A percentile compares a stretch with the other conserved stretches of the same genome.
phyloP scores from a whole-genome alignment of 1,284 basidiomycete genomes.

The Vanrija sp. region DNA sequence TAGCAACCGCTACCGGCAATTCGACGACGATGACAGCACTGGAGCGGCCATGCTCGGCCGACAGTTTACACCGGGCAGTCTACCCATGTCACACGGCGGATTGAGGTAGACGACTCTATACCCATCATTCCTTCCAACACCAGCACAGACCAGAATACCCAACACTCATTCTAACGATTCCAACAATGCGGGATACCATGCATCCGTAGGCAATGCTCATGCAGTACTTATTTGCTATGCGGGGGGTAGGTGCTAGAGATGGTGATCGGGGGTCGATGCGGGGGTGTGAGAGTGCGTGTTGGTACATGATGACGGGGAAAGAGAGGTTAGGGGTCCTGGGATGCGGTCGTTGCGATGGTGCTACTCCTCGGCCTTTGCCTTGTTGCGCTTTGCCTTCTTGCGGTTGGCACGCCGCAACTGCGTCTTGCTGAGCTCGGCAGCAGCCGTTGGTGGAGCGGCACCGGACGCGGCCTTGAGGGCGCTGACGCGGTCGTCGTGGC shows the following conservation, averaged over 20 bases:
- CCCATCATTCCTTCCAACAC: neutral
- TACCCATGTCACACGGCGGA: neutral
- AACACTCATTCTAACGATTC: neutral
- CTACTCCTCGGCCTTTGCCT: no score
- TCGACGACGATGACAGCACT: no score
- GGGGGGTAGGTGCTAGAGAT: neutral
- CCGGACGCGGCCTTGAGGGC: neutral
- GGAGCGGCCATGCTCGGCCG: neutral
- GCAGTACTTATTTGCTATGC: no score
- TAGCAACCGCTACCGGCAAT: neutral
- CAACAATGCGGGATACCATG: neutral
- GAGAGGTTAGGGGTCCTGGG: no score
- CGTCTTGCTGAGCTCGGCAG: neutral
- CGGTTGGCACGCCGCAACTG: neutral
- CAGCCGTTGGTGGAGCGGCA: neutral
- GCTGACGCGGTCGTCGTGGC: neutral
- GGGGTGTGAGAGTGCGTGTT: no score
- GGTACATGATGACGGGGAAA: no score
- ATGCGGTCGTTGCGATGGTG: no score
- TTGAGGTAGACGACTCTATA: neutral
- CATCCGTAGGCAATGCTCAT: neutral
- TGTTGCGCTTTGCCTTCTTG: neutral
- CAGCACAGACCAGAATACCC: conserved; percentile 5
- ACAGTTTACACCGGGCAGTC: neutral
- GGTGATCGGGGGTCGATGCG: no score